These are phyloP conservation scores for Psilocybe cyanescens DNA, from an alignment of 768 basidiomycete species.

Conservation along the genomic window DNA sequence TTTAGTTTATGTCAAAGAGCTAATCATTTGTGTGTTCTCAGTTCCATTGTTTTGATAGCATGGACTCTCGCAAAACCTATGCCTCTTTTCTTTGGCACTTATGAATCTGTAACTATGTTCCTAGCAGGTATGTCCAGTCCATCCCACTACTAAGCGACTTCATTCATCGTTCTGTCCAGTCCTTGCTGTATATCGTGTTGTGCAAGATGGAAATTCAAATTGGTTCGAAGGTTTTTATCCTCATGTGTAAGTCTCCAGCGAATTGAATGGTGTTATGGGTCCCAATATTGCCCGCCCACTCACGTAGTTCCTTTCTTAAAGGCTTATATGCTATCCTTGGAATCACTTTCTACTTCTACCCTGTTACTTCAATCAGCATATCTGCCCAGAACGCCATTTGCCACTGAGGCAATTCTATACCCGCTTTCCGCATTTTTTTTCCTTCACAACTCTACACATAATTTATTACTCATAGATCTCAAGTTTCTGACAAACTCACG, in stretches of 20 bases:
- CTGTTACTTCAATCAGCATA: constrained; percentile 30
- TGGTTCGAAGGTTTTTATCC: constrained; percentile 77
- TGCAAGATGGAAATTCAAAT: constrained; percentile 82
- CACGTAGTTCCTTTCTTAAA: constrained; percentile 23
- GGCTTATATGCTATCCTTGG: constrained; percentile 75
- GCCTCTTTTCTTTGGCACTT: constrained; percentile 86
- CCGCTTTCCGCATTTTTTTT: no score
- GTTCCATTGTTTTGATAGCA: constrained; percentile 73
- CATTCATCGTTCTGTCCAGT: constrained; percentile 42
- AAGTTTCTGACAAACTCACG: no score
- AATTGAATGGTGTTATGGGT: not conserved
- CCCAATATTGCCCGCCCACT: not conserved
- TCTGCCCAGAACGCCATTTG: no score
- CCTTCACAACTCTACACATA: no score
- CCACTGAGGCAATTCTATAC: no score
- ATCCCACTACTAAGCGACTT: not conserved
- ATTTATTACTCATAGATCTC: no score
- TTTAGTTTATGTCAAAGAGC: not conserved
- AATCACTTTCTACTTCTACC: constrained; percentile 69
- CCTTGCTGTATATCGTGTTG: constrained; percentile 82
- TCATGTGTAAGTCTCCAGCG: constrained; percentile 36
- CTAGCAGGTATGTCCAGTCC: constrained; percentile 37
- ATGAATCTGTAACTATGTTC: constrained; percentile 72
- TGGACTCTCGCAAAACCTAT: constrained; percentile 85
- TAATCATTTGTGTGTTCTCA: constrained; percentile 27